Evolutionary conservation across 75 land plant genomes (phyloP).

Genomic region (Ceratopteris richardii): DNA sequence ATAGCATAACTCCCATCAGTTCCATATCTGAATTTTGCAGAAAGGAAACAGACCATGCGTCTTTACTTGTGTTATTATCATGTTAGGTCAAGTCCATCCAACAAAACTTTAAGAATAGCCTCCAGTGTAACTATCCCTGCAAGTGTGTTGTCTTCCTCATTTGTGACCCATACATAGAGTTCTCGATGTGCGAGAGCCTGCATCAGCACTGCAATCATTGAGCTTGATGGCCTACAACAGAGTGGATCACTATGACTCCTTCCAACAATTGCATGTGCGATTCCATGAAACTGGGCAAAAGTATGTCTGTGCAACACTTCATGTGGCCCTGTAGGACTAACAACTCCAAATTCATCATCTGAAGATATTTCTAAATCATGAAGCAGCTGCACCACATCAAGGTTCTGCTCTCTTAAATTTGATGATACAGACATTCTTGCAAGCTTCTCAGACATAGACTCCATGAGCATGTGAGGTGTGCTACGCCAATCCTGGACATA

Average conservation of each 20-base stretch:
- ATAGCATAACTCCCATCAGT: too few species aligned
- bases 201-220: constrained; percentile 75
- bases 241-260: constrained; percentile 23
- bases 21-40: too few species aligned
- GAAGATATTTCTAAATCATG: constrained; percentile 11
- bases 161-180: constrained; percentile 62
- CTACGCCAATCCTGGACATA: constrained; percentile 45
- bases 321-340: too few species aligned
- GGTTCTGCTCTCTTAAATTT: constrained; percentile 4
- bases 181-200: constrained; percentile 74
- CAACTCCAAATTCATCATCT: constrained; percentile 4
- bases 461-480: constrained; percentile 44
- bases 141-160: constrained; percentile 31
- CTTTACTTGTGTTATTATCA: too few species aligned
- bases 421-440: constrained; percentile 21
- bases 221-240: constrained; percentile 53
- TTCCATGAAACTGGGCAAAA: too few species aligned
- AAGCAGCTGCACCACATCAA: background rate
- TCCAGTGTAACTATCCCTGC: constrained; percentile 59
- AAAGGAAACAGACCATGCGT: too few species aligned
- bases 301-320: too few species aligned
- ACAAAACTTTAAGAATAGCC: constrained; percentile 26
- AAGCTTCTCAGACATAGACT: constrained; percentile 13
- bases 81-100: too few species aligned
- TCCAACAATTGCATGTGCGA: too few species aligned